A percentile compares a stretch with the other conserved stretches of the same genome.
Conservation (phyloP, 352 stramenopile genomes). For the Phytophthora pinifolia region DNA sequence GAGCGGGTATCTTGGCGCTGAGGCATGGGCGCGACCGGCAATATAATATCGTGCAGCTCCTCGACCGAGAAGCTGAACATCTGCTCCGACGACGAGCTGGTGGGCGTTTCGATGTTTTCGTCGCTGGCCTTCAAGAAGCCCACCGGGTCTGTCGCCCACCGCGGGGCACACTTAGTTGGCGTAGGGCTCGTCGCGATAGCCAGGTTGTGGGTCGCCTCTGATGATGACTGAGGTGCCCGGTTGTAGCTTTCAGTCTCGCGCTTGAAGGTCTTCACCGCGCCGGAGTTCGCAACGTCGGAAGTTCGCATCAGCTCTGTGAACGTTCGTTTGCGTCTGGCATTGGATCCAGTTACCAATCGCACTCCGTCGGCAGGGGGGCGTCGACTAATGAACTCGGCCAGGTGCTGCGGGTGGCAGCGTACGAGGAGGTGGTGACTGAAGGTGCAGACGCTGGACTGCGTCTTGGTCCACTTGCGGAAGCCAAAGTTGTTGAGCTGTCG, state of each 20-base stretch:
- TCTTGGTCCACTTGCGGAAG: conserved; percentile 90
- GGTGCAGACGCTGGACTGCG: conserved; percentile 73
- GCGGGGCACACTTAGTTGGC: conserved; percentile 8
- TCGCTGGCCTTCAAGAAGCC: conserved; percentile 27
- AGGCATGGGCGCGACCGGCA: conserved; percentile 16
- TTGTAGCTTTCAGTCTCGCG: conserved; percentile 17
- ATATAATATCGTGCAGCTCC: conserved; percentile 36
- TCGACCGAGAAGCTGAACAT: conserved; percentile 31
- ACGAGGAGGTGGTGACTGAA: conserved; percentile 76
- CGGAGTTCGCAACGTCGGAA: conserved; percentile 1
- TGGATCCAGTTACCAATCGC: conserved; percentile 12
- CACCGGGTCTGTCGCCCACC: conserved; percentile 24
- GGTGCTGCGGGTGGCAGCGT: conserved; percentile 56
- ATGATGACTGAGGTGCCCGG: conserved; percentile 1
- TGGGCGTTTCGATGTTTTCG: conserved; percentile 19
- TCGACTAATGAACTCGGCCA: conserved; percentile 51
- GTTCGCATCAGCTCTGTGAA: conserved; percentile 30
- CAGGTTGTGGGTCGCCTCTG: neutral
- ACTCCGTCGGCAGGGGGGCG: conserved; percentile 17
- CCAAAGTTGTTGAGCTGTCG: conserved; percentile 94
- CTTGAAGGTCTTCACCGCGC: conserved; percentile 26
- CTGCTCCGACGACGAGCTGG: conserved; percentile 29
- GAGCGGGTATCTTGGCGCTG: conserved; percentile 24
- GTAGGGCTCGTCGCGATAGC: conserved; percentile 1
- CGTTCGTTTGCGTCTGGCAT: conserved; percentile 19